Evolutionary conservation across 1,284 basidiomycete genomes (phyloP), one percentile per base, ranked within the genome.

Genomic region (Ceratorhiza oryzae-sativae): DNA sequence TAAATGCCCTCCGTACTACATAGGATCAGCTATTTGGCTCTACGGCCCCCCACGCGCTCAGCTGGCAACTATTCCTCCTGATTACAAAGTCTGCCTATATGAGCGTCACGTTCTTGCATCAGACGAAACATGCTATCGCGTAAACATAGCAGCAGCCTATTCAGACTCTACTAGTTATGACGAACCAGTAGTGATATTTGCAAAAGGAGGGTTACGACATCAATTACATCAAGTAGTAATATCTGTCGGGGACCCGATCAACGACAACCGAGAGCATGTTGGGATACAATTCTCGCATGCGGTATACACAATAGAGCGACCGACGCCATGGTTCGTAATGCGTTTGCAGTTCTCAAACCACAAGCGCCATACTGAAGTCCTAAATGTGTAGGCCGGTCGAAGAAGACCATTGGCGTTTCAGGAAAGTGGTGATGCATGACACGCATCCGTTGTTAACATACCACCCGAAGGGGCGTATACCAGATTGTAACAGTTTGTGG

Each of bases 401-500:
- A 42, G 60, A 62, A n/a, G 60, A 62, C 42, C 27, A 30, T 5
- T 62, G 60, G 60, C 60, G 60, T 32, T 62, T 62, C 25, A 62
- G 60, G 13, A 2, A n/a, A 15, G 60, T 62, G 13, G 42, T 48
- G 6, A 62, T 62, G 60, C 60, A 62, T 36, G 60, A 46, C 48
- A 62, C 60, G 2, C 60, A 62, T 48, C 60, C 60, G 2, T 12
- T 48, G 12, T 27, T 62, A 12, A 42, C 60, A 5, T 62, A 62
- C 60, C 18, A 49, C 23, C 48, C 48, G 15, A 49, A n/a, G 6
- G 20, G 3, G 20, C 5, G 34, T 23, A 20, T 20, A 18, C 20
- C 20, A n/a, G 2, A 27, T 15, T 60, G 20, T 18, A 3, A 5
- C 4, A 25, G n/a, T 8, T 3, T n/a, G 20, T 45, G 41, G 59